Percentiles rank a stretch among this genome's conserved stretches.
Evolutionary conservation across 768 basidiomycete genomes (phyloP).

Genomic region (Termitomyces sp.): DNA sequence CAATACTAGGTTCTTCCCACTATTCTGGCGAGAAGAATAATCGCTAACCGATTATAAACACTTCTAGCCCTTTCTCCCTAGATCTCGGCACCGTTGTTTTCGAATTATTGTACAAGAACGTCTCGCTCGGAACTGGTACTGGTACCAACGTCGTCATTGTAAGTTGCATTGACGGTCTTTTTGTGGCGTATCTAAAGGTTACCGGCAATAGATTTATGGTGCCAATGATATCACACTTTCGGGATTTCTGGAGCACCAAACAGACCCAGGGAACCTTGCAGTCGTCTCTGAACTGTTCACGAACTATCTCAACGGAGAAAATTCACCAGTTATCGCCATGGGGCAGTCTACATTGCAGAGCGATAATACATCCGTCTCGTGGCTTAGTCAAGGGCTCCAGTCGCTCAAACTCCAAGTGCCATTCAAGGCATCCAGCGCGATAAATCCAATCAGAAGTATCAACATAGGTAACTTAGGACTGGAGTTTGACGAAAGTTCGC

Average conservation of each 20-base stretch:
- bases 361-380: conserved; percentile 53
- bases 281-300: conserved; percentile 62
- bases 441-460: conserved; percentile 62
- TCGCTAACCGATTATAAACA: background rate
- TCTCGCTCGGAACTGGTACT: conserved; percentile 51
- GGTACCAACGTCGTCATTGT: conserved; percentile 48
- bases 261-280: conserved; percentile 34
- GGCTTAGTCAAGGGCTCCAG: conserved; percentile 59
- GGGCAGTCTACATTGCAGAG: conserved; percentile 53
- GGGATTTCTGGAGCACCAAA: conserved; percentile 53
- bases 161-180: conserved; percentile 16
- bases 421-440: conserved; percentile 42
- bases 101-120: conserved; percentile 49
- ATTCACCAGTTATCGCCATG: conserved; percentile 50
- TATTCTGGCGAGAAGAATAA: background rate
- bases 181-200: background rate
- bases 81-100: conserved; percentile 64
- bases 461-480: conserved; percentile 55
- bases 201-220: conserved; percentile 36
- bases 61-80: conserved; percentile 57
- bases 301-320: conserved; percentile 61
- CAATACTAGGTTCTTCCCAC: conserved; percentile 45
- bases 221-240: conserved; percentile 51
- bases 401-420: conserved; percentile 57
- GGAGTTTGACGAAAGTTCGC: conserved; percentile 41